Evolutionary conservation across 139 green algal genomes (phyloP).

Genomic region (Klebsormidium nitens): DNA sequence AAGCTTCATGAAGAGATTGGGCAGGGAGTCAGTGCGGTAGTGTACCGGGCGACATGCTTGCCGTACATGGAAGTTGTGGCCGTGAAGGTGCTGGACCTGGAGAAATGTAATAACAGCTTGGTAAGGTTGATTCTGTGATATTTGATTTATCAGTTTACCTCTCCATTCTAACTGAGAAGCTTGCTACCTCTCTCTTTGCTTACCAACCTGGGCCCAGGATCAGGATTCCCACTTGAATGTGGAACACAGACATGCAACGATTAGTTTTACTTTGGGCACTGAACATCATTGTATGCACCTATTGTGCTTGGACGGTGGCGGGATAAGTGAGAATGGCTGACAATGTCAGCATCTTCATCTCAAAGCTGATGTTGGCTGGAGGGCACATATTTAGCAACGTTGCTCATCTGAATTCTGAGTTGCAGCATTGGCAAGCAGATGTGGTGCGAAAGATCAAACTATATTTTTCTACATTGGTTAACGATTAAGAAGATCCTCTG

Average conservation of each 20-base stretch:
- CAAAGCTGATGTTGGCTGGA: too few species aligned
- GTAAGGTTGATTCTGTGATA: constrained; percentile 13
- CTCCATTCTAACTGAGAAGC: constrained; percentile 2
- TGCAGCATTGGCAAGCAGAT: too few species aligned
- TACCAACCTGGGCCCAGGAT: not conserved
- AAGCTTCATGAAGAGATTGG: constrained; percentile 89
- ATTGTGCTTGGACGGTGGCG: not conserved
- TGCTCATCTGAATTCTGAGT: too few species aligned
- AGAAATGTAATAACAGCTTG: constrained; percentile 52
- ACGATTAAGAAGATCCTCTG: too few species aligned
- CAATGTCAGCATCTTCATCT: too few species aligned
- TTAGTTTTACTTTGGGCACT: not conserved
- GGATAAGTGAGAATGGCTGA: too few species aligned
- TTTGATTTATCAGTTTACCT: not conserved
- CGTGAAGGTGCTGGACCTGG: constrained; percentile 94
- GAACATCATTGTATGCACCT: not conserved
- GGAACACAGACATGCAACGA: not conserved
- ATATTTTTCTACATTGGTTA: too few species aligned
- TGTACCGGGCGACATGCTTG: constrained; percentile 73
- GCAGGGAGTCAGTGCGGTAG: constrained; percentile 83
- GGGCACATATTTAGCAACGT: too few species aligned
- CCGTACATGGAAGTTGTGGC: constrained; percentile 70
- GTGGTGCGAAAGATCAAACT: too few species aligned
- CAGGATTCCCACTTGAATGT: not conserved
- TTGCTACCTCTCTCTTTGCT: not conserved